A percentile compares a stretch with the other conserved stretches of the same genome.
phyloP scores from a whole-genome alignment of 129 eudicot genomes.

The Oenanthe sinensis region DNA sequence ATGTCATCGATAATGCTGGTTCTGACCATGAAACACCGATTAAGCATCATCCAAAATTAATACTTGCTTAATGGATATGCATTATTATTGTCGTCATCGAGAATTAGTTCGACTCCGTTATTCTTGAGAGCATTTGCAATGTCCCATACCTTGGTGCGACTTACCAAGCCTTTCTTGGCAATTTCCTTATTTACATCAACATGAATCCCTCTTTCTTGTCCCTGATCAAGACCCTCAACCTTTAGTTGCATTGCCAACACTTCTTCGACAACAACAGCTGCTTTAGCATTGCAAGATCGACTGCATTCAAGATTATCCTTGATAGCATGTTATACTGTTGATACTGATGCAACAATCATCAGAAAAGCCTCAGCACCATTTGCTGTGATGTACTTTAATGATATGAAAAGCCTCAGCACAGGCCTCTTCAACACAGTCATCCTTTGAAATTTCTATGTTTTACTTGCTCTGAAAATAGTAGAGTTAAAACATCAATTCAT shows the following conservation, averaged over 20 bases:
- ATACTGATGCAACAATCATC: slow-evolving; percentile 60
- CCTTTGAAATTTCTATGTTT: background rate
- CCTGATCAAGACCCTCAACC: slow-evolving; percentile 67
- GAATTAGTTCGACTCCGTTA: slow-evolving; percentile 49
- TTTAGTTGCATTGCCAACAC: slow-evolving; percentile 72
- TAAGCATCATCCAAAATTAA: background rate
- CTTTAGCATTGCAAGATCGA: slow-evolving; percentile 61
- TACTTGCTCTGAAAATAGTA: too few relatives aligned
- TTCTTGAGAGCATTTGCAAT: slow-evolving; percentile 46
- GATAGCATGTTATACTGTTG: slow-evolving; percentile 58
- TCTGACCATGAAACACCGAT: background rate
- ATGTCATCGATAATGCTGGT: background rate
- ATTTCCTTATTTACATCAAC: slow-evolving; percentile 60
- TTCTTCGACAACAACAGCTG: slow-evolving; percentile 67
- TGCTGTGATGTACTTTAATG: slow-evolving; percentile 32
- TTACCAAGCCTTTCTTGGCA: slow-evolving; percentile 54
- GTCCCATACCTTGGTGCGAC: slow-evolving; percentile 57
- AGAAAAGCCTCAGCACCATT: slow-evolving; percentile 31
- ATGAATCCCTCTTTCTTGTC: slow-evolving; percentile 66
- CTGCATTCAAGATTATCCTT: slow-evolving; percentile 59
- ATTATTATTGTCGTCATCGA: slow-evolving; percentile 22
- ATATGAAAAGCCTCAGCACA: slow-evolving; percentile 29
- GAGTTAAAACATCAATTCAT: too few relatives aligned
- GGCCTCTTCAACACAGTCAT: slow-evolving; percentile 26
- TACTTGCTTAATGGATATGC: background rate